A percentile compares a stretch with the other conserved stretches of the same genome.
phyloP scores from a whole-genome alignment of 208 protist species.

The Trypanosoma melophagium region DNA sequence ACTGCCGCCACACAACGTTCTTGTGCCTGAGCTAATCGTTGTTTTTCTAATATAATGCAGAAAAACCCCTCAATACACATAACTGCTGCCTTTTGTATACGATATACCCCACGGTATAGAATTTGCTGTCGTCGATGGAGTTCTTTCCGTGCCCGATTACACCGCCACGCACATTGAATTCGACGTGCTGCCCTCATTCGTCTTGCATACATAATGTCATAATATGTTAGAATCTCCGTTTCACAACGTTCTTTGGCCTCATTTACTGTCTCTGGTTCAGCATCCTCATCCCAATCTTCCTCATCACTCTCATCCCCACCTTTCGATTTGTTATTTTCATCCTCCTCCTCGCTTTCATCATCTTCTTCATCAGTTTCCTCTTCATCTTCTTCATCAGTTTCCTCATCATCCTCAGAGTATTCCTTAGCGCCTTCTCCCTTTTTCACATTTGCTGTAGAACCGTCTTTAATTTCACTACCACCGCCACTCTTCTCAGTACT shows the following conservation, averaged over 20 bases:
- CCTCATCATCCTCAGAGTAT: slow-evolving; percentile 2
- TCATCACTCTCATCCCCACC: slow-evolving; percentile 12
- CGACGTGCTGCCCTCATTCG: slow-evolving; percentile 40
- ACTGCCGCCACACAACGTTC: slow-evolving; percentile 1
- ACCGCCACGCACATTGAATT: slow-evolving; percentile 72
- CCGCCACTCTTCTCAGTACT: neutral
- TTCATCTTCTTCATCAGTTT: slow-evolving; percentile 13
- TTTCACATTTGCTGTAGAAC: slow-evolving; percentile 20
- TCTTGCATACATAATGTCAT: slow-evolving; percentile 32
- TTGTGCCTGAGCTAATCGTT: slow-evolving; percentile 8
- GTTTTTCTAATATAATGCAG: slow-evolving; percentile 32
- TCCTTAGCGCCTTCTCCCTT: slow-evolving; percentile 5
- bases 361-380: slow-evolving; percentile 11
- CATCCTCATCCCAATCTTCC: slow-evolving; percentile 34
- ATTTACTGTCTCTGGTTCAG: slow-evolving; percentile 55
- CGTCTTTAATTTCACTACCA: slow-evolving; percentile 9
- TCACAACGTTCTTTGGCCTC: slow-evolving; percentile 62
- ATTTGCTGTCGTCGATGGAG: slow-evolving; percentile 57
- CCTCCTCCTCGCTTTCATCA: slow-evolving; percentile 12
- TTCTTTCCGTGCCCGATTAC: slow-evolving; percentile 39
- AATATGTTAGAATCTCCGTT: slow-evolving; percentile 56
- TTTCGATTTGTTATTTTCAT: neutral
- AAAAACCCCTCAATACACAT: slow-evolving; percentile 58
- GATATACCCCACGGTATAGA: slow-evolving; percentile 61
- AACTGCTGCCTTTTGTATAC: slow-evolving; percentile 60